Percentiles rank a stretch among this genome's conserved stretches.
phyloP scores from a whole-genome alignment of 345 rosid genomes.

The Leavenworthia alabamica region DNA sequence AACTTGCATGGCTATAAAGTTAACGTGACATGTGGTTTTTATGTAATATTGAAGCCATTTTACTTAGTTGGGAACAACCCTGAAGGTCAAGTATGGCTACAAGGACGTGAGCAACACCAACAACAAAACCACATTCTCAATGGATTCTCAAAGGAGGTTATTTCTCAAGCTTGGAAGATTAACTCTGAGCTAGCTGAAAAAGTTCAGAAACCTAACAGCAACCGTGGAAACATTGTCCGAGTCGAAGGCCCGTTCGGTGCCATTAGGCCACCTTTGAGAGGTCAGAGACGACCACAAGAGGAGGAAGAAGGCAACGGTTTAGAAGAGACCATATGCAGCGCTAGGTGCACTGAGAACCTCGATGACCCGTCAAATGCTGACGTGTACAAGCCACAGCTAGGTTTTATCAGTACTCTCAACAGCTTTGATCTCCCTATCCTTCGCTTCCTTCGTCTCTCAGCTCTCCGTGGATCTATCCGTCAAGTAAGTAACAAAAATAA shows the following conservation, averaged over 20 bases:
- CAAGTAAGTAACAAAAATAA: conserved; percentile 17
- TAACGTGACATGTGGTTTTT: not conserved
- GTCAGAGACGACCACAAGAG: conserved; percentile 10
- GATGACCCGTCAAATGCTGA: conserved; percentile 46
- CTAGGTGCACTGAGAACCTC: conserved; percentile 37
- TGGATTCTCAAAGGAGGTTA: conserved; percentile 35
- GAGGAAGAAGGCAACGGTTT: conserved; percentile 36
- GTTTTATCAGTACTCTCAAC: conserved; percentile 48
- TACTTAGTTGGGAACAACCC: conserved; percentile 58
- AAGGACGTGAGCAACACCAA: conserved; percentile 10
- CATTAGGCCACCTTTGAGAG: conserved; percentile 39
- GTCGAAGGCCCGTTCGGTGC: conserved; percentile 36
- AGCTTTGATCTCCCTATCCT: conserved; percentile 57
- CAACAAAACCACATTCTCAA: conserved; percentile 32
- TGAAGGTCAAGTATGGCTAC: conserved; percentile 28
- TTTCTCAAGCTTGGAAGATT: conserved; percentile 50
- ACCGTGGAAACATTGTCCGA: conserved; percentile 48
- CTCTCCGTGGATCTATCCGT: conserved; percentile 45
- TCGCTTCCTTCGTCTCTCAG: conserved; percentile 43
- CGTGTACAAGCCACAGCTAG: conserved; percentile 50
- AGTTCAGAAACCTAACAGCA: conserved; percentile 39
- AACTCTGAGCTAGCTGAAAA: conserved; percentile 29
- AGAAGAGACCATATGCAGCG: conserved; percentile 52
- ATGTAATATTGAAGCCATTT: conserved; percentile 35
- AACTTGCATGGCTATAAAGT: not conserved